phyloP scores from a whole-genome alignment of 1,139 yeast genomes.

The Magnusiomyces sp. region DNA sequence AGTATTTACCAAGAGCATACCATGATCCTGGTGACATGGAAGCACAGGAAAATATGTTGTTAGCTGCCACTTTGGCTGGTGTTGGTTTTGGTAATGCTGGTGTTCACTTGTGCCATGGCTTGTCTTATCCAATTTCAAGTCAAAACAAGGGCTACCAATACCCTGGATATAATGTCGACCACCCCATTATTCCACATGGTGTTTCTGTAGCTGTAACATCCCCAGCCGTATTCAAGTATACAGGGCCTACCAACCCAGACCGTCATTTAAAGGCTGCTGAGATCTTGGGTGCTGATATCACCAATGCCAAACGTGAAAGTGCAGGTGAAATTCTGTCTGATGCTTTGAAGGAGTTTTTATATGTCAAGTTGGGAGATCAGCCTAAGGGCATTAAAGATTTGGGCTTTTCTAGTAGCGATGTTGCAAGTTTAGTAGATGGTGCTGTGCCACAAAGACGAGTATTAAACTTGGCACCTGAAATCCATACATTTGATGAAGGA shows the following conservation, averaged over 20 bases:
- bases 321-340: constrained; percentile 35
- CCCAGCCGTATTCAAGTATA: constrained; percentile 35
- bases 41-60: constrained; percentile 35
- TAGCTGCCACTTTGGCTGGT: constrained; percentile 38
- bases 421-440: constrained; percentile 33
- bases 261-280: constrained; percentile 35
- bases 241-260: constrained; percentile 36
- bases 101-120: constrained; percentile 37
- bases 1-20: constrained; percentile 35
- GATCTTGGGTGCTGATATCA: constrained; percentile 33
- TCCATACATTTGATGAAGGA: constrained; percentile 26
- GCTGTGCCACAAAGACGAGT: constrained; percentile 37
- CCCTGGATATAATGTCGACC: constrained; percentile 34
- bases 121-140: constrained; percentile 35
- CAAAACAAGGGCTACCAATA: constrained; percentile 35
- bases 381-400: constrained; percentile 32
- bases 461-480: constrained; percentile 31
- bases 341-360: constrained; percentile 31
- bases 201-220: constrained; percentile 37
- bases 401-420: constrained; percentile 30
- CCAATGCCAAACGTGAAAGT: constrained; percentile 32
- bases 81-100: constrained; percentile 39
- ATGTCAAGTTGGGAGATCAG: constrained; percentile 32
- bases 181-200: constrained; percentile 36
- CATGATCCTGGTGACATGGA: constrained; percentile 32